Evolutionary conservation across 352 stramenopile species (phyloP).

Genomic region (Phytophthora rubi): DNA sequence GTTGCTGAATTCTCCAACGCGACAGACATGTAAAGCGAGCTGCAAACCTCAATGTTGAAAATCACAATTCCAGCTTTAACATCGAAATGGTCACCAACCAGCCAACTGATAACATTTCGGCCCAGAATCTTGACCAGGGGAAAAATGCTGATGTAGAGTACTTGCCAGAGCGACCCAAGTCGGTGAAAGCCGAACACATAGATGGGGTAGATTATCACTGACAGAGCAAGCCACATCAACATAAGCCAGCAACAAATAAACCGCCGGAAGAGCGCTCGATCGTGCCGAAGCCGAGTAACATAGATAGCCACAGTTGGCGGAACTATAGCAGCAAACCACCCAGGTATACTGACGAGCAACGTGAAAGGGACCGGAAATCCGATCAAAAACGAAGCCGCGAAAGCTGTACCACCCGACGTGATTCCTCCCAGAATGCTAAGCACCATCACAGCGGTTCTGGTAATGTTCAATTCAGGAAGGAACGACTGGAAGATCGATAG

Average conservation of each 20-base stretch:
- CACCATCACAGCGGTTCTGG: neutral
- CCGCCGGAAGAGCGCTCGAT: neutral
- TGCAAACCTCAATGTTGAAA: conserved; percentile 1
- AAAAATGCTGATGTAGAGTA: neutral
- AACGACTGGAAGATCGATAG: neutral
- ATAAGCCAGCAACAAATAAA: neutral
- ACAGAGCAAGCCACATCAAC: neutral
- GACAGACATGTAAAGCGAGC: conserved; percentile 1
- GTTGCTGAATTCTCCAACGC: neutral
- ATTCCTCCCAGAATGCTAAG: neutral
- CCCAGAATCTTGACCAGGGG: neutral
- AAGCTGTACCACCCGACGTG: neutral
- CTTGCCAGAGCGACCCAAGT: neutral
- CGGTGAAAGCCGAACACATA: neutral
- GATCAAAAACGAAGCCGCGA: conserved; percentile 1
- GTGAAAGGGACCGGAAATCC: conserved; percentile 12
- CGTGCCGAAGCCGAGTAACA: neutral
- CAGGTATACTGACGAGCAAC: neutral
- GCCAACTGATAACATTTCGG: neutral
- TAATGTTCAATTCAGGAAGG: conserved; percentile 10
- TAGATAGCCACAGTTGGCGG: neutral
- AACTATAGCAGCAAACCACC: neutral
- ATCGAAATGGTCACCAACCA: neutral
- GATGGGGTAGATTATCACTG: conserved; percentile 2
- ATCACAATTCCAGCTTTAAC: neutral